Evolutionary conservation across 306 rosid species (phyloP).

Genomic region (Rosa lucieae): DNA sequence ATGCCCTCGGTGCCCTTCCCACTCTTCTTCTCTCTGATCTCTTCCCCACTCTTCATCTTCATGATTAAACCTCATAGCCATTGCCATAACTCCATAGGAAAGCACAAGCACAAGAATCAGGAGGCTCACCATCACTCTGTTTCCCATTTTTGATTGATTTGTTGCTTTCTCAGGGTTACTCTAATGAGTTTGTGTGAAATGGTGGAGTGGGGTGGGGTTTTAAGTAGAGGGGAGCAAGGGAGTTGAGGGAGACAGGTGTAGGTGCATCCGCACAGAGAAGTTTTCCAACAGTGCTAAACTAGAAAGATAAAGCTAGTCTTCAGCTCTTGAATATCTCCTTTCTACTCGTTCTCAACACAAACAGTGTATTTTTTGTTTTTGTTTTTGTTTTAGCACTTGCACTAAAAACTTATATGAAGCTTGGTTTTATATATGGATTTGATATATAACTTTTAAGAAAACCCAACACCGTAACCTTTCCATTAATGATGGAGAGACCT

Average conservation of each 20-base stretch:
- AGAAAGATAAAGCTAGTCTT: not conserved
- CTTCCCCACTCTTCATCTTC: constrained; percentile 20
- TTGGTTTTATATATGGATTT: not conserved
- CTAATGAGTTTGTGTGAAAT: not conserved
- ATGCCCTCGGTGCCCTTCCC: not conserved
- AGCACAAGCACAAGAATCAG: constrained; percentile 49
- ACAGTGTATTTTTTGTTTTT: not conserved
- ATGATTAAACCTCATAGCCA: constrained; percentile 25
- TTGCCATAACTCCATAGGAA: constrained; percentile 41
- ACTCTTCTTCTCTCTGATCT: not conserved
- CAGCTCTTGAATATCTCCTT: not conserved
- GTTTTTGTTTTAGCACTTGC: not conserved
- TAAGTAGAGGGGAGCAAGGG: constrained; percentile 28
- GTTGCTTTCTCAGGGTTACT: not conserved
- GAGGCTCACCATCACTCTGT: constrained; percentile 27
- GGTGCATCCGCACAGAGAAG: not conserved
- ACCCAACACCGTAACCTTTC: not conserved
- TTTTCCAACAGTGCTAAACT: not conserved
- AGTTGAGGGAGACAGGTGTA: not conserved
- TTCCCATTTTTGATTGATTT: constrained; percentile 35
- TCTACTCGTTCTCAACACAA: not conserved
- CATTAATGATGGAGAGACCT: not conserved
- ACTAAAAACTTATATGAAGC: not conserved
- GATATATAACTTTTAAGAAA: not conserved
- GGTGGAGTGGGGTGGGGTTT: not conserved